A percentile compares a stretch with the other conserved stretches of the same genome.
These are phyloP conservation scores for Collybia sordida DNA, from an alignment of 768 basidiomycete genomes.

Conservation along the genomic window DNA sequence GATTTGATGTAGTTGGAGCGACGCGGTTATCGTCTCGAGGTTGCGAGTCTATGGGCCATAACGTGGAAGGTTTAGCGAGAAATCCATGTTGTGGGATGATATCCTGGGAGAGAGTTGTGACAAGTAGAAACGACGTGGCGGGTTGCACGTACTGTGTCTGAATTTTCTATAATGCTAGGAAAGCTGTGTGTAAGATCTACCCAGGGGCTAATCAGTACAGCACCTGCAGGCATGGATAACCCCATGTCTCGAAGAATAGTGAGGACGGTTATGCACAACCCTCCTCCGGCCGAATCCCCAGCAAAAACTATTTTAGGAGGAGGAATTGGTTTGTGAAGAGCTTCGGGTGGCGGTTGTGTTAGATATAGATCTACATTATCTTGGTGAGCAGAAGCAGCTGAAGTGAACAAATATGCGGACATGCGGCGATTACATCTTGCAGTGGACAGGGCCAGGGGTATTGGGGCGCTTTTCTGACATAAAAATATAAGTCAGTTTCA, in stretches of 20 bases:
- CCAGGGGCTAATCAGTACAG: conserved; percentile 80
- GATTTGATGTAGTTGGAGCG: conserved; percentile 32
- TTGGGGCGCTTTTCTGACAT: conserved; percentile 71
- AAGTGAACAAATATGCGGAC: conserved; percentile 29
- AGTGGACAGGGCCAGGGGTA: conserved; percentile 81
- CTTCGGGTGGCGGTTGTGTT: conserved; percentile 62
- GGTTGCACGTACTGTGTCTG: conserved; percentile 45
- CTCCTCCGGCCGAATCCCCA: conserved; percentile 80
- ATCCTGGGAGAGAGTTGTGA: conserved; percentile 44
- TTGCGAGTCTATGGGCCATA: conserved; percentile 54
- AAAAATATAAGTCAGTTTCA: not conserved
- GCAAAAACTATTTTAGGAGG: conserved; percentile 73
- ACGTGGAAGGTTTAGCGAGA: conserved; percentile 54
- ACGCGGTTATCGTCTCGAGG: conserved; percentile 33
- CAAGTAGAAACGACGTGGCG: not conserved
- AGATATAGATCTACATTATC: conserved; percentile 62
- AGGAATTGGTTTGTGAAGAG: conserved; percentile 61
- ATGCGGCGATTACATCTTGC: conserved; percentile 77
- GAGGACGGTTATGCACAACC: conserved; percentile 58
- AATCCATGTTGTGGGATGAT: conserved; percentile 67
- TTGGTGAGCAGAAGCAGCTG: not conserved
- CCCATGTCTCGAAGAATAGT: conserved; percentile 70
- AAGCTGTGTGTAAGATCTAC: conserved; percentile 86
- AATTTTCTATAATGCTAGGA: conserved; percentile 70
- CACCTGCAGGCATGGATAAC: conserved; percentile 71